Evolutionary conservation across 1,139 yeast genomes (phyloP), one percentile per base, ranked within the genome.

Genomic region (Martiniozyma asiatica): DNA sequence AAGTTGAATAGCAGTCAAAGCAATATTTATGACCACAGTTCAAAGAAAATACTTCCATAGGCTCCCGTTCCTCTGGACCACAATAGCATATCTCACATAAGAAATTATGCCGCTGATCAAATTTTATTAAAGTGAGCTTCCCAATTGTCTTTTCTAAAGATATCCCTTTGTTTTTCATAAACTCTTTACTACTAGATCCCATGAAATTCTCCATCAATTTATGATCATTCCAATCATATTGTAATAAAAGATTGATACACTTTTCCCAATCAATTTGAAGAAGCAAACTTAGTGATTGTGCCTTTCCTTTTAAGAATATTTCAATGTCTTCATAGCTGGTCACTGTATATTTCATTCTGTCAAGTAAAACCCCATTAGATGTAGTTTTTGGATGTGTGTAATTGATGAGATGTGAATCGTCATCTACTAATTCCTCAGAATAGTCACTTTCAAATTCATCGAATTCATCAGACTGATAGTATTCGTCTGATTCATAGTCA

Each of bases 1-100:
- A 85, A 22, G 61, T 63, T 13, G 58, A 50, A 48, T 77, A 87
- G 51, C 97, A 89, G 14, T 55, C 58, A 2, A 61, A 40, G 48
- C 97, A 89, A 42, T 62, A 80, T 31, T 58, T 60, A 51, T 87
- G 96, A 7, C 63, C 65, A 51, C 97, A 89, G 17, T 63, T 61
- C 16, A 82, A 51, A 3, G 67, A 56, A 46, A 74, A 82, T 1
- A 71, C 60, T 14, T 44, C 34, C 29, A 60, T 52, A 3, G 44
- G 38, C 6, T 39, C 35, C 2, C 32, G 40, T 5, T 49, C 45
- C 0, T 47, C 43, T 21, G 61, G 64, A 13, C 76, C 80, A n/a
- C 43, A 39, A 51, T 87, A 81, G 52, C 96, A 85, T 12, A 85
- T 74, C 10, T 54, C 46, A 47, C 96, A 85, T 17, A 53, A 42